Base-by-base conservation (phyloP, 73 alveolate species). In the Stentor roeselii region DNA sequence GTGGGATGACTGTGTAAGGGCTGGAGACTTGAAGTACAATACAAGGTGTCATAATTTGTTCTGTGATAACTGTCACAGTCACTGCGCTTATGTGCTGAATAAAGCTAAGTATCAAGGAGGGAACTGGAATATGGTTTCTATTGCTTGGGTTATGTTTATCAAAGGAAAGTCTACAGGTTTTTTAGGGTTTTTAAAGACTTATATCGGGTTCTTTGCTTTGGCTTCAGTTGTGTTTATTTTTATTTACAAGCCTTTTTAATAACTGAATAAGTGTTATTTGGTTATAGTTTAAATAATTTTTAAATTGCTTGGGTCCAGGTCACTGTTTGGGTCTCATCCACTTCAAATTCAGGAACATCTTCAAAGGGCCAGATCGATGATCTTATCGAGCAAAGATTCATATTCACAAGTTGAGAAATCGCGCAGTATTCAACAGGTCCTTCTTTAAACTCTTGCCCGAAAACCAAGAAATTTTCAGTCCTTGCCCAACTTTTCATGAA, bases 121-220 rank as follows among this genome's bases (percentile, higher is more conserved):
- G 11, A n/a, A 34, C 37, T 67, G 80, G 80, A 67, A 67, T 32
- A 21, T 32, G 2, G 37, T 32, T 21, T 27, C 21, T 21, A 0
- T 67, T 32, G n/a, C 41, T 67, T 30, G 37, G 1, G 42, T 67
- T 67, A 27, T 67, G 11, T 14, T 67, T 1, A 14, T 32, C 11
- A 67, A 67, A 67, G 80, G 80, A 21, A 67, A 2, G 34, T 67
- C 21, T 67, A 32, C 37, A 21, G 37, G 80, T 27, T 67, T 21
- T 67, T 14, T n/a, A 67, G 37, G 80, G 1, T 67, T 67, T 67
- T 1, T 67, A 0, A 67, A 67, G 34, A 67, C 80, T 2, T 67
- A 67, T 67, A 21, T 32, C 50, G 41, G 37, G 80, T 67, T 67
- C 84, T 31, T 91, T 31, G 59, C 91, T 60, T 59, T 93, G 37